Percentiles rank a stretch among this genome's conserved stretches.
These are phyloP conservation scores for Pulveroboletus sp. DNA, from an alignment of 768 basidiomycete genomes.

Conservation along the genomic window DNA sequence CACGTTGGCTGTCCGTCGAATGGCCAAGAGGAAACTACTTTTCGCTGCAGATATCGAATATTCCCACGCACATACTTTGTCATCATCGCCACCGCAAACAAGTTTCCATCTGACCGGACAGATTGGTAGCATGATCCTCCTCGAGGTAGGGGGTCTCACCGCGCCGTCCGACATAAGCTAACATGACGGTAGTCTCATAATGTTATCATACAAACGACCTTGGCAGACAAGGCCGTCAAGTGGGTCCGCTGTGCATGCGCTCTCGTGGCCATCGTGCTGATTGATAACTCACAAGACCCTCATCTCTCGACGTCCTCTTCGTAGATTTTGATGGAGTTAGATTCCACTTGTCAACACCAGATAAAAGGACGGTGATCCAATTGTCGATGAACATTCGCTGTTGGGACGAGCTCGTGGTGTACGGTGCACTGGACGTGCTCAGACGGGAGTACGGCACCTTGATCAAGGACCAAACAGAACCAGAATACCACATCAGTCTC, in stretches of 20 bases:
- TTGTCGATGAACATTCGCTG: slow-evolving; percentile 97
- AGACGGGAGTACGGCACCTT: slow-evolving; percentile 77
- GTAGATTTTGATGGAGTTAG: slow-evolving; percentile 97
- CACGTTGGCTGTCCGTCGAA: slow-evolving; percentile 4
- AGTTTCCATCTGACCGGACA: background rate
- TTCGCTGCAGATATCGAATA: slow-evolving; percentile 8
- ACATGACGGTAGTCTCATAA: slow-evolving; percentile 66
- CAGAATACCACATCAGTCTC: slow-evolving; percentile 86
- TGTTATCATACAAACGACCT: slow-evolving; percentile 86
- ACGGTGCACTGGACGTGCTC: slow-evolving; percentile 79
- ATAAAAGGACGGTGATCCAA: slow-evolving; percentile 73
- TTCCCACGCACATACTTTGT: slow-evolving; percentile 29
- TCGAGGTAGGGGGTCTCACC: slow-evolving; percentile 52
- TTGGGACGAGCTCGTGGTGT: slow-evolving; percentile 88
- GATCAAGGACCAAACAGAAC: slow-evolving; percentile 64
- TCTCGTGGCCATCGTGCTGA: slow-evolving; percentile 2
- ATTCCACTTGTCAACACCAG: slow-evolving; percentile 87
- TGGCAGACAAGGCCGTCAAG: slow-evolving; percentile 85
- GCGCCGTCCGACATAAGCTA: background rate
- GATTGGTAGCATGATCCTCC: slow-evolving; percentile 77
- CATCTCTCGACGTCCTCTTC: slow-evolving; percentile 89
- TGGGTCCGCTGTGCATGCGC: slow-evolving; percentile 32
- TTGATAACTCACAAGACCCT: slow-evolving; percentile 55
- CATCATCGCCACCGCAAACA: background rate
- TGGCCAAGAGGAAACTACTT: slow-evolving; percentile 20